phyloP scores from a whole-genome alignment of 495 filamentous ascomycete genomes.

The Darksidea phi region DNA sequence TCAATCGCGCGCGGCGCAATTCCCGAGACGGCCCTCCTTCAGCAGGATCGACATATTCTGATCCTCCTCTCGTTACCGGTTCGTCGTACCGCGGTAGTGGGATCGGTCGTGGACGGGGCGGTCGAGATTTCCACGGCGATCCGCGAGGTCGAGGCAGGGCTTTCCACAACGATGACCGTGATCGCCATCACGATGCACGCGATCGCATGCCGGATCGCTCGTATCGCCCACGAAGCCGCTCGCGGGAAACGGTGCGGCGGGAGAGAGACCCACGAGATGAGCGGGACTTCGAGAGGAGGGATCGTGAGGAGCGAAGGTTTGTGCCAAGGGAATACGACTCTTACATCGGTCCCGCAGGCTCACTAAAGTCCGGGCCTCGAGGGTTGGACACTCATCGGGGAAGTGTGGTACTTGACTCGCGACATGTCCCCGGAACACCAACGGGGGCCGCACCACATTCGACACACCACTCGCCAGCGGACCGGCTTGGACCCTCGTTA shows the following conservation, averaged over 20 bases:
- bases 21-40: slow-evolving; percentile 65
- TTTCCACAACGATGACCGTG: slow-evolving; percentile 63
- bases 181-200: slow-evolving; percentile 35
- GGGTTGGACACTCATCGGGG: slow-evolving; percentile 36
- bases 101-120: slow-evolving; percentile 61
- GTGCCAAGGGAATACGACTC: slow-evolving; percentile 45
- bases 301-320: slow-evolving; percentile 40
- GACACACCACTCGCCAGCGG: slow-evolving; percentile 16
- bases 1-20: slow-evolving; percentile 53
- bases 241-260: slow-evolving; percentile 34
- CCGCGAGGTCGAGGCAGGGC: slow-evolving; percentile 47
- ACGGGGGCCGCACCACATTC: slow-evolving; percentile 30
- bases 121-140: slow-evolving; percentile 55
- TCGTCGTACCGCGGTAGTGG: slow-evolving; percentile 55
- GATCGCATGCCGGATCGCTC: slow-evolving; percentile 11
- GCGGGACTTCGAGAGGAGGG: slow-evolving; percentile 40
- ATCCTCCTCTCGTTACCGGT: slow-evolving; percentile 56
- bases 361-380: slow-evolving; percentile 39
- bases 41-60: slow-evolving; percentile 65
- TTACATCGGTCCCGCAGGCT: slow-evolving; percentile 22
- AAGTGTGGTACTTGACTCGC: slow-evolving; percentile 16
- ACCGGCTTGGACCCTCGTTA: slow-evolving; percentile 17
- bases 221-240: slow-evolving; percentile 34
- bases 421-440: slow-evolving; percentile 26
- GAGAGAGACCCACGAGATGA: slow-evolving; percentile 40